Base-by-base conservation (phyloP, 2,329 filamentous ascomycete genomes). In the Stromatinia cepivora region DNA sequence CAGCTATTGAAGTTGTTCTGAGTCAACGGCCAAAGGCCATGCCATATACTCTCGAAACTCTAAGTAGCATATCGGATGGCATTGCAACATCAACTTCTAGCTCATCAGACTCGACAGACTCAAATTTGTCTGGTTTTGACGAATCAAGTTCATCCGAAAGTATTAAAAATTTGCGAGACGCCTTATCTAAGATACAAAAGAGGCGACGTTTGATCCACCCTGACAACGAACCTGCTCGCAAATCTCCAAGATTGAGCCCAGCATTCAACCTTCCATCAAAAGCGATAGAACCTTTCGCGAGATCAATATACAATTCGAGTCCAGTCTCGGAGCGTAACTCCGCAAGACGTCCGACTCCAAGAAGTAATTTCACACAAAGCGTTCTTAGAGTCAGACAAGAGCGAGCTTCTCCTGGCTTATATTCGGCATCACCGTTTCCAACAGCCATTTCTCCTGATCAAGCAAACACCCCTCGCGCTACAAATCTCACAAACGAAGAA, bases 211-310 rank as follows among this genome's bases (percentile, higher is more conserved):
- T 34, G n/a, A 17, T 22, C 9, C 45, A 63, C 2, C 9, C 8
- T 17, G 39, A 42, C 36, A 42, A 69, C 13, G 31, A 39, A 5
- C 25, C 36, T 48, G 15, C 39, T 56, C 28, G 22, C 31, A 69
- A 64, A 50, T 54, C 22, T 46, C 54, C 42, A 28, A 54, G 50
- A 22, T n/a, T 69, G 20, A 48, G 28, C 17, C n/a, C 66, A 10
- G 22, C 28, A 46, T 5, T 52, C 17, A 28, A 17, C 11, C 31
- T 69, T 28, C 3, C 22, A 34, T 45, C 58, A 15, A 52, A 34
- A 20, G 50, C 39, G 11, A 69, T 42, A 34, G 25, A 64, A 22
- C 9, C 62, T 28, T 46, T 56, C 48, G 58, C 58, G 17, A 61
- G 31, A 25, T 46, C 65, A n/a, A 31, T 42, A 13, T 45, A 45